Evolutionary conservation across 225 moss, liverwort and hornwort species (phyloP).

Genomic region (Physcomitrellopsis africana): DNA sequence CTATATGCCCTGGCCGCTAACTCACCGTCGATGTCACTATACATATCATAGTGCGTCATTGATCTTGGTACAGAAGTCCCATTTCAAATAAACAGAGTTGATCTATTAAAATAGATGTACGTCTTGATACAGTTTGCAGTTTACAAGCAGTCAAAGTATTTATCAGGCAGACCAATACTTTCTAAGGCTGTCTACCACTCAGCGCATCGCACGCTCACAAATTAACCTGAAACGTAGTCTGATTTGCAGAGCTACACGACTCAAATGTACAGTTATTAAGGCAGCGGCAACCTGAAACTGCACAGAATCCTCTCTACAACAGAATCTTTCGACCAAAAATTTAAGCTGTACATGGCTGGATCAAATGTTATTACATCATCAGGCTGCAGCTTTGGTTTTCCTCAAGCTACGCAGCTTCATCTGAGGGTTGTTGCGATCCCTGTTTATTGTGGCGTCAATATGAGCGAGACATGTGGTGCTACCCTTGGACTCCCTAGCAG

Average conservation of each 20-base stretch:
- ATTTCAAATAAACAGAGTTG: too few species aligned
- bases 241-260: conserved; percentile 32
- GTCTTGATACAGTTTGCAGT: not conserved
- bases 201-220: conserved; percentile 17
- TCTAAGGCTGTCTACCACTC: not conserved
- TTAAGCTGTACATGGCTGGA: conserved; percentile 4
- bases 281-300: conserved; percentile 33
- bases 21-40: too few species aligned
- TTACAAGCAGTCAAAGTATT: not conserved
- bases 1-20: too few species aligned
- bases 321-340: conserved; percentile 34
- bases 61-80: too few species aligned
- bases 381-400: conserved; percentile 45
- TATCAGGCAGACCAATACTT: not conserved
- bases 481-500: conserved; percentile 42
- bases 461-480: conserved; percentile 41
- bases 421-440: conserved; percentile 30
- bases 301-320: conserved; percentile 44
- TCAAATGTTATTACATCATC: not conserved
- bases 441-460: conserved; percentile 21
- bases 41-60: too few species aligned
- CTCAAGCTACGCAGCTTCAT: conserved; percentile 43
- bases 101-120: too few species aligned
- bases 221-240: conserved; percentile 28
- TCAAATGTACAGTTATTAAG: conserved; percentile 40